phyloP scores from a whole-genome alignment of 2,329 filamentous ascomycete species.

The Cercospora sesami region DNA sequence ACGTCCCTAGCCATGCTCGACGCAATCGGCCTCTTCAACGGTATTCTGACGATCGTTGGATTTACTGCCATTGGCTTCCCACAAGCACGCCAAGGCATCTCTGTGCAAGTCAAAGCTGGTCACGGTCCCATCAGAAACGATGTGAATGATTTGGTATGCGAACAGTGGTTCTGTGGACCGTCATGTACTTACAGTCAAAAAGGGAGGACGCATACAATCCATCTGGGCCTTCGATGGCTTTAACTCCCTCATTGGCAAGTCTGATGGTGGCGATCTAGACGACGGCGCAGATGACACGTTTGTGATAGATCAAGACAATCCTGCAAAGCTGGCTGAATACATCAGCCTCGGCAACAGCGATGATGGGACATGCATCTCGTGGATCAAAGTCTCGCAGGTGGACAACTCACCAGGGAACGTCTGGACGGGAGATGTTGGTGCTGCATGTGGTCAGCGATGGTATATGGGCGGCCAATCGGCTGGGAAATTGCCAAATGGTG shows the following conservation, averaged over 20 bases:
- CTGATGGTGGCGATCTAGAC: neutral
- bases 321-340: neutral
- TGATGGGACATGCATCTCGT: conserved; percentile 9
- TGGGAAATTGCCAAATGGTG: neutral
- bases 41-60: neutral
- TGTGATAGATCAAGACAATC: neutral
- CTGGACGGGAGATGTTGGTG: neutral
- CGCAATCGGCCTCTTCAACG: neutral
- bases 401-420: neutral
- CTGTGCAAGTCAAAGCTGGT: neutral
- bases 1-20: neutral
- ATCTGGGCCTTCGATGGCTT: neutral
- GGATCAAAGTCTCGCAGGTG: neutral
- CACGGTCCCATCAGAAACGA: neutral
- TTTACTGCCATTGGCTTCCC: neutral
- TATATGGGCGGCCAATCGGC: neutral
- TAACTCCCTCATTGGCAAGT: neutral
- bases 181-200: neutral
- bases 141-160: neutral
- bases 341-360: neutral
- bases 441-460: neutral
- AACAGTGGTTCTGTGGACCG: neutral
- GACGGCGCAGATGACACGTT: neutral
- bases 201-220: neutral
- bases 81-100: neutral